Base-by-base conservation (phyloP, 805 yeast species). In the Lipomyces orientalis region DNA sequence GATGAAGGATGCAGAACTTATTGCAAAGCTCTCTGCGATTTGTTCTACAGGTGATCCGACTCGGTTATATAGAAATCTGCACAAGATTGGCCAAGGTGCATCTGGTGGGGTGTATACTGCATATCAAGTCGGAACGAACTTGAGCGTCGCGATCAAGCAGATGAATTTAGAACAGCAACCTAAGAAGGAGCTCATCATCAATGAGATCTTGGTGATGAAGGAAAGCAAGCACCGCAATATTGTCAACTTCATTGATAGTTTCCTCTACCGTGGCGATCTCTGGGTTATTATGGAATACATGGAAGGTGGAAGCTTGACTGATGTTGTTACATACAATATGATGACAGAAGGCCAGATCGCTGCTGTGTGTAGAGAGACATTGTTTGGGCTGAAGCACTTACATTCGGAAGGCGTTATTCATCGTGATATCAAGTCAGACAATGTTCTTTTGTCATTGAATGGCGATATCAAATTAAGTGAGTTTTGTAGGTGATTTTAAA, bases 241-340 rank as follows among this genome's bases (percentile, higher is more conserved):
- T 79, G 99, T 95, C 66, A 95, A 95, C 78, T 95, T 91, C 77
- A 87, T 94, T 68, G 97, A 94, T 75, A 88, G 97, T 0, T 95
- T 88, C 77, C 80, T 90, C 65, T 87, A 86, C 67, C 91, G 90
- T 57, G 79, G 80, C 39, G 82, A 81, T 62, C 82, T 95, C 64
- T 95, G 99, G 99, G 98, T 95, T 9, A 88, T 95, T 25, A 95
- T 95, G 99, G 99, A 95, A 79, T 95, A 91, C 77, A 95, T 95
- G 99, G 98, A 95, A 78, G 99, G 99, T 69, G 99, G 99, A 1
- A 89, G 97, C 0, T 82, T 95, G 73, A 94, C 99, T 0, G 99
- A 95, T 79, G 94, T 95, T 43, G 97, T 95, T 19, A 91, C 97
- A 0, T 93, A 93, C 77, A 87, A 87, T 76, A 89, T 89, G 62